Percentiles rank a stretch among this genome's conserved stretches.
Evolutionary conservation across 2,329 filamentous ascomycete species (phyloP).

Genomic region (Pseudonectria buxi): DNA sequence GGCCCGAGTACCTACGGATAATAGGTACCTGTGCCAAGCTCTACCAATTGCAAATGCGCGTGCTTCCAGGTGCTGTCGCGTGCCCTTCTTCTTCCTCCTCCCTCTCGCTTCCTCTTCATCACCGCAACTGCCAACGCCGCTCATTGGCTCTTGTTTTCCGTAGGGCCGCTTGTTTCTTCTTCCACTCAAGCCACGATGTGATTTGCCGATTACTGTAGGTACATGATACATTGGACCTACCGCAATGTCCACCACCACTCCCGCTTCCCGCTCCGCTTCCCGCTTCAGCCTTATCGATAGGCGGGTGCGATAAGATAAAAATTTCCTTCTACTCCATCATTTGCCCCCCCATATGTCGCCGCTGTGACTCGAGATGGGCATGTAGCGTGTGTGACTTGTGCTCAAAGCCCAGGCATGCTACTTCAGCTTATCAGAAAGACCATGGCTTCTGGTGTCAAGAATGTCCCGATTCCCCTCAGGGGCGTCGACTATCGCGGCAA

Average conservation of each 20-base stretch:
- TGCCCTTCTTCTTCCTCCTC: no score
- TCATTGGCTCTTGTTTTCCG: no score
- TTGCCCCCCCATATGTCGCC: conserved; percentile 15
- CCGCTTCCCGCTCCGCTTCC: neutral
- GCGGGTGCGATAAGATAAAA: conserved; percentile 13
- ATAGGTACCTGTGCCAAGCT: no score
- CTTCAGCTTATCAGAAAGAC: conserved; percentile 35
- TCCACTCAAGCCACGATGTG: no score
- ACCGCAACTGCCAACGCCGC: no score
- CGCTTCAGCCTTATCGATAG: conserved; percentile 25
- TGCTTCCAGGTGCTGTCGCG: no score
- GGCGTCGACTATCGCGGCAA: conserved; percentile 94
- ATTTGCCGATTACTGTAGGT: no score
- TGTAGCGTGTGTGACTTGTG: conserved; percentile 3
- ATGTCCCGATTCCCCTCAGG: conserved; percentile 75
- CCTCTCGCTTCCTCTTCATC: no score
- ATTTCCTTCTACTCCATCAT: conserved; percentile 2
- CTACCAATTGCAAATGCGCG: no score
- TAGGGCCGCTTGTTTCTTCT: no score
- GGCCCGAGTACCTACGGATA: no score
- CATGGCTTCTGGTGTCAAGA: conserved; percentile 56
- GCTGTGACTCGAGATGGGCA: conserved; percentile 1
- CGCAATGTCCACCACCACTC: conserved; percentile 2
- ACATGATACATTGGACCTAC: no score
- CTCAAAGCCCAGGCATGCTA: conserved; percentile 23